Percentiles rank a stretch among this genome's conserved stretches.
Evolutionary conservation across 1,139 yeast genomes (phyloP).

Genomic region (Debaryomyces sp.): DNA sequence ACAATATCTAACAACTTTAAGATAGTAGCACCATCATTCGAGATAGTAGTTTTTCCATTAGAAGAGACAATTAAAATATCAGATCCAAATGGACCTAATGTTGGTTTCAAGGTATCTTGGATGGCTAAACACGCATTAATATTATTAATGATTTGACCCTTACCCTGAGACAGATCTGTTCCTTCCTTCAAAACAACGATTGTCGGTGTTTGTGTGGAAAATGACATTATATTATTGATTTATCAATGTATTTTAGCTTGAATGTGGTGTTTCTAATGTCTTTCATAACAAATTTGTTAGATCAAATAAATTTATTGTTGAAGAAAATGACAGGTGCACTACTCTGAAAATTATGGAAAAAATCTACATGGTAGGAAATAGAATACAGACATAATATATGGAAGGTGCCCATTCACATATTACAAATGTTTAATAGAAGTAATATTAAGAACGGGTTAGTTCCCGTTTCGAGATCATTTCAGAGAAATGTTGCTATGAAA

Average conservation of each 20-base stretch:
- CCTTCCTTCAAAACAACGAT: constrained; percentile 97
- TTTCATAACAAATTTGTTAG: constrained; percentile 7
- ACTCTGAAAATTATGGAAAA: constrained; percentile 5
- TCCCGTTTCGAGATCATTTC: constrained; percentile 16
- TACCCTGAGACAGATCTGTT: constrained; percentile 95
- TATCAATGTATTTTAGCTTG: constrained; percentile 3
- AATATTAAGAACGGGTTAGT: background rate
- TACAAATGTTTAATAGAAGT: constrained; percentile 4
- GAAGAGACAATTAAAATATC: constrained; percentile 87
- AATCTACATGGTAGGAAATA: constrained; percentile 2
- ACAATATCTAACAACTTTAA: constrained; percentile 90
- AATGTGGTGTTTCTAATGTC: background rate
- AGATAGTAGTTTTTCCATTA: constrained; percentile 86
- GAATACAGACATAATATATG: background rate
- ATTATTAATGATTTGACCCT: constrained; percentile 91
- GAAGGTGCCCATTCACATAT: background rate
- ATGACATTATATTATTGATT: constrained; percentile 56
- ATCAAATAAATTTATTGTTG: constrained; percentile 5
- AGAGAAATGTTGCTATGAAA: constrained; percentile 32
- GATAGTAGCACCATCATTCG: constrained; percentile 98
- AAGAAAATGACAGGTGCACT: constrained; percentile 6
- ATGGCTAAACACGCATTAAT: constrained; percentile 97
- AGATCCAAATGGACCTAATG: constrained; percentile 96
- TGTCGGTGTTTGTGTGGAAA: constrained; percentile 92
- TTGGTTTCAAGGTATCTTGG: constrained; percentile 92